phyloP scores from a whole-genome alignment of 176 grass and related monocot genomes.

The Typha latifolia region DNA sequence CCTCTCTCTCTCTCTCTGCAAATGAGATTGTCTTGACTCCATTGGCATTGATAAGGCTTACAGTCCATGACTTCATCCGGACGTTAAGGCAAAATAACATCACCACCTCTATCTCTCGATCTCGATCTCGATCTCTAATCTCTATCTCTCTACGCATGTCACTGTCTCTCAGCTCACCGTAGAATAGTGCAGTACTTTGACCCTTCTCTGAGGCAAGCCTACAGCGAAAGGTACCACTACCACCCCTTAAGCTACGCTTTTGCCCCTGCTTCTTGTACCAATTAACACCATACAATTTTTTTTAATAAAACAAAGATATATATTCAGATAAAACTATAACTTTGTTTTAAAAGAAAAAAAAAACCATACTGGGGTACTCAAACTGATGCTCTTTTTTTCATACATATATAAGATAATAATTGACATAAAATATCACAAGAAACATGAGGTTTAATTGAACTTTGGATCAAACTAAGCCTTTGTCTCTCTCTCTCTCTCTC shows the following conservation, averaged over 20 bases:
- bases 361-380: no score
- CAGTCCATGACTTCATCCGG: conserved; percentile 37
- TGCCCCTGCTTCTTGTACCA: background rate
- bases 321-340: no score
- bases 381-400: no score
- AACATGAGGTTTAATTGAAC: no score
- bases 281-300: no score
- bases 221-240: background rate
- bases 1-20: conserved; percentile 21
- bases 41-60: conserved; percentile 34
- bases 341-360: no score
- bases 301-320: no score
- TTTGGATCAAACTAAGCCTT: no score
- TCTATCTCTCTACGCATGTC: background rate
- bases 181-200: background rate
- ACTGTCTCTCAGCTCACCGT: background rate
- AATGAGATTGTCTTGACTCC: conserved; percentile 9
- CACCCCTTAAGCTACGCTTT: background rate
- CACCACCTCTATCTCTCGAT: background rate
- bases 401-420: no score
- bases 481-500: no score
- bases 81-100: conserved; percentile 30
- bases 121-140: background rate
- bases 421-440: no score
- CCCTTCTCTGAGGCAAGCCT: background rate